Base-by-base conservation (phyloP, 2,329 filamentous ascomycete species). In the Xylariales sp. region DNA sequence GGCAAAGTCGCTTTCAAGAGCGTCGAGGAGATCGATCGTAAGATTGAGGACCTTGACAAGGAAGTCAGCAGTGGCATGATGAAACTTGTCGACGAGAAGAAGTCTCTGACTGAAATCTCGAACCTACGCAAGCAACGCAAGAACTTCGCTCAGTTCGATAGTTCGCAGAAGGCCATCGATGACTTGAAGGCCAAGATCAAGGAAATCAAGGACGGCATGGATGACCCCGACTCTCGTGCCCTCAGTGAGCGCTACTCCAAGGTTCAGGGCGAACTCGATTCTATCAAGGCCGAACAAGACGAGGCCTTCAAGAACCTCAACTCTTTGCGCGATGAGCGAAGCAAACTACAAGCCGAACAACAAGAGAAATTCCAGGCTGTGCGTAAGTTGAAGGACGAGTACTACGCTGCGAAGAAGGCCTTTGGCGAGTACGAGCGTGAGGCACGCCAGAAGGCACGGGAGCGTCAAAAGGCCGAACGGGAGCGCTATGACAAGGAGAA, bases 1-100 rank as follows among this genome's bases (percentile, higher is more conserved):
- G 87, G 89, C 81, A 92, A 93, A 80, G 87, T 97, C 69, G 84
- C 89, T 61, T 98, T 91, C 89, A 97, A 96, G 88, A 93, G 85
- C 74, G 88, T 89, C 62, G 94, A 97, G 65, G 96, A 98, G 71
- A 84, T 99, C 72, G 93, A 98, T 80, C 86, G 86, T 71, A 89
- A 96, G 81, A 96, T 98, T 75, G 87, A 88, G 68, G 85, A 86
- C 60, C 89, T 97, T 62, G 93, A 97, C 73, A 91, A 91, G 81
- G 88, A 95, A 79, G 94, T 98, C 75, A 93, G 97, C 80, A 88
- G 90, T 43, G 95, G 95, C 72, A 91, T 88, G 79, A 94, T 99
- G 91, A 97, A 94, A 83, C 85, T 99, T 59, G 96, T 98, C 10
- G 96, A 99, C 75, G 96, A 98, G 88, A 97, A 93, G 86, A 98